Evolutionary conservation across 176 grass and related monocot species (phyloP).

Genomic region (Zea mays): DNA sequence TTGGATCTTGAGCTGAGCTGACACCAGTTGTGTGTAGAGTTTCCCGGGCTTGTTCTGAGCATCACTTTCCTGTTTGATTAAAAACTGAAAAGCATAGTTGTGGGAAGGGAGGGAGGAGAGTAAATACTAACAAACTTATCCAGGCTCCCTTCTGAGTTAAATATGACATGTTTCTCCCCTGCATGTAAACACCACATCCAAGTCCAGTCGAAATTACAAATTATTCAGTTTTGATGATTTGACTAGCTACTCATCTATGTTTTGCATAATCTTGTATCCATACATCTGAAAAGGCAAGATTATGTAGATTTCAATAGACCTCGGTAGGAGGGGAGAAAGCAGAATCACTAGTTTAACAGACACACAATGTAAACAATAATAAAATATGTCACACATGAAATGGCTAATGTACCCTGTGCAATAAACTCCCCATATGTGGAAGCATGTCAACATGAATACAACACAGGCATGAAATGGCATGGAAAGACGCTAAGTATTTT

Average conservation of each 20-base stretch:
- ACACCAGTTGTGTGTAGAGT: conserved; percentile 44
- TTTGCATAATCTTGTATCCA: neutral
- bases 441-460: conserved; percentile 21
- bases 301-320: neutral
- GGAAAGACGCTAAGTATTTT: conserved; percentile 21
- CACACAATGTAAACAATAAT: neutral
- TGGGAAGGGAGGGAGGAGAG: neutral
- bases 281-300: conserved; percentile 10
- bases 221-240: conserved; percentile 21
- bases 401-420: neutral
- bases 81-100: conserved; percentile 8
- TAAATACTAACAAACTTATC: conserved; percentile 42
- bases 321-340: neutral
- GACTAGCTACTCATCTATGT: neutral
- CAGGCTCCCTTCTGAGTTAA: conserved; percentile 14
- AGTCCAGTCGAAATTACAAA: neutral
- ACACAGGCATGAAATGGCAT: neutral
- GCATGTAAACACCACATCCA: conserved; percentile 29
- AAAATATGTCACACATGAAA: conserved; percentile 19
- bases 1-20: conserved; percentile 50
- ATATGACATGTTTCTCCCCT: conserved; percentile 38
- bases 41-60: conserved; percentile 38
- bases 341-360: neutral
- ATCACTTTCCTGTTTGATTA: conserved; percentile 48
- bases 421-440: neutral